Percentiles rank a stretch among this genome's conserved stretches.
Conservation (phyloP, 2,329 filamentous ascomycete species). For the Cladosporium colombiae region DNA sequence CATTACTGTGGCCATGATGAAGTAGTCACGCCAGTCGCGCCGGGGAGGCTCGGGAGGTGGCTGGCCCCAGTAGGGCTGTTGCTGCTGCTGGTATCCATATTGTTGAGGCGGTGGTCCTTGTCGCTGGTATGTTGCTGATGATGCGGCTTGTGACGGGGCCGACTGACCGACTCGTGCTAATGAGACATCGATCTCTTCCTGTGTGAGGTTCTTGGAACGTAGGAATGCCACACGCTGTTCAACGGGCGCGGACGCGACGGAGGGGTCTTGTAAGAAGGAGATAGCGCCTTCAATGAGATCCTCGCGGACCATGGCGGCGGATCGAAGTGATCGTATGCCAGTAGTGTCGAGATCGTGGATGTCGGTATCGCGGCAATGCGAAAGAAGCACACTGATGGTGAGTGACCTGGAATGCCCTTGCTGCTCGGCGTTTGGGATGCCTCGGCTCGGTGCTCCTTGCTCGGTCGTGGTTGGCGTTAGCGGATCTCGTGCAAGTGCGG, state of each 20-base stretch:
- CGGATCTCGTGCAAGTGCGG: neutral
- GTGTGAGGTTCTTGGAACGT: constrained; percentile 93
- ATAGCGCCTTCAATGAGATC: constrained; percentile 77
- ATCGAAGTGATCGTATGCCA: neutral
- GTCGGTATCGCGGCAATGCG: neutral
- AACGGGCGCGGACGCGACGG: constrained; percentile 82
- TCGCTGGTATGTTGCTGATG: constrained; percentile 45
- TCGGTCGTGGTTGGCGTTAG: neutral
- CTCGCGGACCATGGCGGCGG: constrained; percentile 81
- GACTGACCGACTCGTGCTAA: constrained; percentile 72
- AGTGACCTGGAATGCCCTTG: neutral
- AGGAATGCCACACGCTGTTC: constrained; percentile 93
- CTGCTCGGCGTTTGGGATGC: constrained; percentile 17
- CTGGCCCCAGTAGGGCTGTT: constrained; percentile 53
- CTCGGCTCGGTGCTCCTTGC: constrained; percentile 7
- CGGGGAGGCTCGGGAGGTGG: constrained; percentile 65
- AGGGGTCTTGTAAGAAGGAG: constrained; percentile 85
- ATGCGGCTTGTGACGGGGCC: constrained; percentile 45
- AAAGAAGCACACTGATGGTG: neutral
- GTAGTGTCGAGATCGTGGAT: neutral
- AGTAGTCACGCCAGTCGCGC: constrained; percentile 97
- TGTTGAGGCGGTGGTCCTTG: constrained; percentile 32
- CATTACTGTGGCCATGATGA: constrained; percentile 97
- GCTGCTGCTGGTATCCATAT: constrained; percentile 45
- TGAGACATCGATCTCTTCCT: constrained; percentile 88